Evolutionary conservation across 2,329 filamentous ascomycete species (phyloP).

Genomic region (Eurotiales sp.): DNA sequence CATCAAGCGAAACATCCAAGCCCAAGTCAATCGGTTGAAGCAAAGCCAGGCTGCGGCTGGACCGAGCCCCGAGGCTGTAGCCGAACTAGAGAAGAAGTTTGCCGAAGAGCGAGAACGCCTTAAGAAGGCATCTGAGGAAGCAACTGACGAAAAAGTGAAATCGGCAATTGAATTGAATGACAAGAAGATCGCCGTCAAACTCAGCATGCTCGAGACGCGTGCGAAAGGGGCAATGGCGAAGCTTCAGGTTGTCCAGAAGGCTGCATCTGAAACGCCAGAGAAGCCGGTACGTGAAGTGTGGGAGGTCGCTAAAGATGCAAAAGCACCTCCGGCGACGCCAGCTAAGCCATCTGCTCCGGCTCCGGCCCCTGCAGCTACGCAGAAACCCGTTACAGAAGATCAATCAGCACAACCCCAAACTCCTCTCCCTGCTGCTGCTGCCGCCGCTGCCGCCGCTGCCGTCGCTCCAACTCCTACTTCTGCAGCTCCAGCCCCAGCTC

Average conservation of each 20-base stretch:
- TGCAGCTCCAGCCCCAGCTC: constrained; percentile 4
- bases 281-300: constrained; percentile 82
- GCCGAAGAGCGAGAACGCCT: constrained; percentile 39
- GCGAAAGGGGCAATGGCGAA: constrained; percentile 64
- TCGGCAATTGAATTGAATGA: constrained; percentile 65
- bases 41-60: constrained; percentile 21
- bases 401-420: background rate
- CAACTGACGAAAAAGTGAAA: constrained; percentile 56
- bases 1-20: constrained; percentile 57
- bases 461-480: constrained; percentile 6
- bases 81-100: constrained; percentile 37
- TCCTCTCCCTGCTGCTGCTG: background rate
- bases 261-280: constrained; percentile 79
- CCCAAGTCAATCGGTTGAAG: constrained; percentile 37
- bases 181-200: constrained; percentile 69
- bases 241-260: constrained; percentile 72
- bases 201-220: constrained; percentile 76
- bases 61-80: constrained; percentile 32
- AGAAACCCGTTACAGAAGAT: background rate
- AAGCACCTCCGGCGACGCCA: constrained; percentile 41
- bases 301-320: constrained; percentile 69
- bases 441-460: constrained; percentile 10
- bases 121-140: constrained; percentile 50
- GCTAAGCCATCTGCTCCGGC: constrained; percentile 23
- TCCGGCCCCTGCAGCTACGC: background rate